Percentiles rank a stretch among this genome's conserved stretches.
Evolutionary conservation across 176 grass and related monocot species (phyloP).

Genomic region (Bolboschoenus planiculmis): DNA sequence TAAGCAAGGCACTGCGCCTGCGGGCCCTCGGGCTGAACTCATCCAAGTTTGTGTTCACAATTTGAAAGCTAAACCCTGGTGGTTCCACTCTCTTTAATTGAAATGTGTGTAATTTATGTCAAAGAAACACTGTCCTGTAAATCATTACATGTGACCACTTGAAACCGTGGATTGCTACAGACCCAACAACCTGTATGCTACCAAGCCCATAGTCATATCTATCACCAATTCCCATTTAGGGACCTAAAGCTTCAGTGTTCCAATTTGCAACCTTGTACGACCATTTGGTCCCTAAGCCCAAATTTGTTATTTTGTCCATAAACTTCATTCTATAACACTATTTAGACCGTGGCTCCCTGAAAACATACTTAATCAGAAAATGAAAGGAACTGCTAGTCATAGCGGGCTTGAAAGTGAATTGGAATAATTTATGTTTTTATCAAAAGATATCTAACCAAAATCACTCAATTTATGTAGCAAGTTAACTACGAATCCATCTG

Average conservation of each 20-base stretch:
- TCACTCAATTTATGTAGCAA: background rate
- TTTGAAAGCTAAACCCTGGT: slow-evolving; percentile 97
- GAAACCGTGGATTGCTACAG: background rate
- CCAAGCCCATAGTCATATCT: background rate
- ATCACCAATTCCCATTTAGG: background rate
- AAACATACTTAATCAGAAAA: background rate
- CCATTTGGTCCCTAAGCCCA: background rate
- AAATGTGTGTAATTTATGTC: slow-evolving; percentile 91
- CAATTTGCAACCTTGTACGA: background rate
- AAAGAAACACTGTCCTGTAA: slow-evolving; percentile 42
- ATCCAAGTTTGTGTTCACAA: slow-evolving; percentile 97
- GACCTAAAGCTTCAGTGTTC: background rate
- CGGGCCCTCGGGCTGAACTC: slow-evolving; percentile 83
- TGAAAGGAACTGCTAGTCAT: background rate
- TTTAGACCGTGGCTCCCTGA: background rate
- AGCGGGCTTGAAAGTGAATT: no score
- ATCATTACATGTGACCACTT: background rate
- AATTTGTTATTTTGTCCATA: background rate
- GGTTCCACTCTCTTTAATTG: slow-evolving; percentile 89
- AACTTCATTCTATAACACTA: background rate
- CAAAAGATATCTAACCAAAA: background rate
- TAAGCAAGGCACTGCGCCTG: slow-evolving; percentile 87
- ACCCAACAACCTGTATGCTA: background rate
- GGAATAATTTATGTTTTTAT: background rate
- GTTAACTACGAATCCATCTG: background rate